Percentiles rank a stretch among this genome's conserved stretches.
phyloP scores from a whole-genome alignment of 1,139 yeast species.

The Diutina siamensis region DNA sequence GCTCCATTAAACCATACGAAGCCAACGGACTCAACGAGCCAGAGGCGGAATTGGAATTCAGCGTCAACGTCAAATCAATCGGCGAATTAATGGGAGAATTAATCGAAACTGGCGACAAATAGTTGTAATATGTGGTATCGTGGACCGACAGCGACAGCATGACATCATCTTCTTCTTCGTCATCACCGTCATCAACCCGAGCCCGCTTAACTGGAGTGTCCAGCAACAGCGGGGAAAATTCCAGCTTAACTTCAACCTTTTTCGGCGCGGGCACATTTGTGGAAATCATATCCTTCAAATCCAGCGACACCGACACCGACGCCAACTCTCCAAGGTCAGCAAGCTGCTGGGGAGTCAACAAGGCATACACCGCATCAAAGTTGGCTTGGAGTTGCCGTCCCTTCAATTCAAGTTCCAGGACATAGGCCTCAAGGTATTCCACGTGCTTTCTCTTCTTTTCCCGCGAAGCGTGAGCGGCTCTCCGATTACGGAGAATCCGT shows the following conservation, averaged over 20 bases:
- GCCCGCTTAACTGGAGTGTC: not conserved
- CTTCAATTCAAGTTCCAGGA: slow-evolving; percentile 35
- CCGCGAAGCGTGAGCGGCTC: slow-evolving; percentile 95
- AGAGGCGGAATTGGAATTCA: slow-evolving; percentile 10
- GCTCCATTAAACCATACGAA: slow-evolving; percentile 23
- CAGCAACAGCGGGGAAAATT: not conserved
- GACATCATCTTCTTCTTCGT: not conserved
- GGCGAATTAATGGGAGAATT: slow-evolving; percentile 33
- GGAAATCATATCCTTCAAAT: slow-evolving; percentile 24
- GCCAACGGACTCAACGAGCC: slow-evolving; percentile 8
- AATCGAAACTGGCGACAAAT: slow-evolving; percentile 35
- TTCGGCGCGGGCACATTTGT: slow-evolving; percentile 14
- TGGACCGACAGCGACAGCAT: not conserved
- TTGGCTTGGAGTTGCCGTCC: slow-evolving; percentile 16
- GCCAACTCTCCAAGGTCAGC: slow-evolving; percentile 8
- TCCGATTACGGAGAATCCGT: slow-evolving; percentile 82
- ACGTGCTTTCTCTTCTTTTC: slow-evolving; percentile 93
- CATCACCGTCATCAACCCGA: not conserved
- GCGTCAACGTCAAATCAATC: slow-evolving; percentile 25
- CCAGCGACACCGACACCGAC: slow-evolving; percentile 15
- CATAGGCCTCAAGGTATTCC: slow-evolving; percentile 67
- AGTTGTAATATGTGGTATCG: slow-evolving; percentile 19
- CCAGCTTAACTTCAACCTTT: slow-evolving; percentile 2
- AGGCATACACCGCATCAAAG: slow-evolving; percentile 10
- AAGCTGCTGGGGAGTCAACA: slow-evolving; percentile 9